Conservation (phyloP, 2,329 filamentous ascomycete genomes). For the Rhexocercosporidium sp. region DNA sequence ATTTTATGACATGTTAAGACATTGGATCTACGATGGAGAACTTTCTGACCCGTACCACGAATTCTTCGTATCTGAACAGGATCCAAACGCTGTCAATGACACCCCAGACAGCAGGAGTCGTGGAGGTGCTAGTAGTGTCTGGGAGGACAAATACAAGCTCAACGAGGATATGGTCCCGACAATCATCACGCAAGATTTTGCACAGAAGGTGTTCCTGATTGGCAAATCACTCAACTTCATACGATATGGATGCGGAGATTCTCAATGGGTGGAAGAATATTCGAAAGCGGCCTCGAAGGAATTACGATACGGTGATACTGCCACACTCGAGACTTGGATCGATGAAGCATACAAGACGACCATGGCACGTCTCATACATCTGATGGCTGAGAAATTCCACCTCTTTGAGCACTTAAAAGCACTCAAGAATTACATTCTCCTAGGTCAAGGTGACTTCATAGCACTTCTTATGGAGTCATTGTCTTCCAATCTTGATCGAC, state of each 20-base stretch:
- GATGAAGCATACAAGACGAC: conserved; percentile 98
- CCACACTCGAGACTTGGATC: conserved; percentile 88
- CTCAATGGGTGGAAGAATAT: conserved; percentile 93
- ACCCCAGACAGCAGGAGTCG: conserved; percentile 55
- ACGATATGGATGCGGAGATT: conserved; percentile 91
- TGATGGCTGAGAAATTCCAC: conserved; percentile 96
- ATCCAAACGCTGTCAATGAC: conserved; percentile 52
- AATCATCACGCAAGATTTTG: conserved; percentile 92
- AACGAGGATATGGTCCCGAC: conserved; percentile 86
- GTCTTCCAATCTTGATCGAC: conserved; percentile 88
- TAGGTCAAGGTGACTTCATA: conserved; percentile 97
- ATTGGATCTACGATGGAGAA: conserved; percentile 99
- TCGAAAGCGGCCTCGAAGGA: conserved; percentile 93
- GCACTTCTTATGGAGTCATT: conserved; percentile 96
- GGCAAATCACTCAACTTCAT: conserved; percentile 99
- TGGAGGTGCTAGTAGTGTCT: conserved; percentile 82
- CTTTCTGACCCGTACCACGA: conserved; percentile 94
- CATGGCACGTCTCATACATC: conserved; percentile 89
- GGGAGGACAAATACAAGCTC: conserved; percentile 96
- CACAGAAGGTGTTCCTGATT: conserved; percentile 95
- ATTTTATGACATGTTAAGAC: conserved; percentile 94
- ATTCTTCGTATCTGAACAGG: conserved; percentile 92
- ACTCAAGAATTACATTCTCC: conserved; percentile 90
- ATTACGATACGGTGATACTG: conserved; percentile 89
- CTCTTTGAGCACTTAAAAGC: conserved; percentile 91